Conservation (phyloP, 2,329 filamentous ascomycete genomes). For the Chrysosporium keratinophilum region DNA sequence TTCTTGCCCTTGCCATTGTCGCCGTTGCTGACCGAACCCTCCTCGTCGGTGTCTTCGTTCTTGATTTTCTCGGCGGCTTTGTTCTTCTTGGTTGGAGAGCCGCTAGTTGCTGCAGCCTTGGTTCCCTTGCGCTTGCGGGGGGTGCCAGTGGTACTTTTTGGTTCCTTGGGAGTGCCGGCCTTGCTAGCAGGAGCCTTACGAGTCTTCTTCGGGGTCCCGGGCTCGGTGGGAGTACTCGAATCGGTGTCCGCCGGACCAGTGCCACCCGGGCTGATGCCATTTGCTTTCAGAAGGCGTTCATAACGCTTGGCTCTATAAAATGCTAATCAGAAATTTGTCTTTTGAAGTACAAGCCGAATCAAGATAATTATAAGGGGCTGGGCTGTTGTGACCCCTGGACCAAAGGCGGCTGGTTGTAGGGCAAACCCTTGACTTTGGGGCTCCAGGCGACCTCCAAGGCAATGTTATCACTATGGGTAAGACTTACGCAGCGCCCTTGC, state of each 20-base stretch:
- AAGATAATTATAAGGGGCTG: background rate
- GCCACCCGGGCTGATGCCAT: slow-evolving; percentile 37
- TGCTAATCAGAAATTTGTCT: background rate
- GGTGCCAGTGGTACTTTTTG: slow-evolving; percentile 1
- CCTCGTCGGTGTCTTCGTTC: slow-evolving; percentile 6
- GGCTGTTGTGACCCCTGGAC: background rate
- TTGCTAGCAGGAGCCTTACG: slow-evolving; percentile 22
- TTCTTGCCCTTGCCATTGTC: background rate
- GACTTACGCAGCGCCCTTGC: slow-evolving; percentile 60
- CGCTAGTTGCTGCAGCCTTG: slow-evolving; percentile 1
- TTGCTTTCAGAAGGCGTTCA: slow-evolving; percentile 53
- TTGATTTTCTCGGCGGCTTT: slow-evolving; percentile 14
- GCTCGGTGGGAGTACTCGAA: slow-evolving; percentile 17
- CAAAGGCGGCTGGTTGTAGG: too few species aligned
- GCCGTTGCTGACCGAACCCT: background rate
- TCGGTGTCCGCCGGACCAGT: slow-evolving; percentile 3
- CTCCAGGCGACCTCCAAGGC: too few species aligned
- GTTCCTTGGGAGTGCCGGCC: slow-evolving; percentile 16
- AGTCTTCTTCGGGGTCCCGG: slow-evolving; percentile 18
- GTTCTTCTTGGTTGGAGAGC: slow-evolving; percentile 15
- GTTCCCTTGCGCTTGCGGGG: slow-evolving; percentile 16
- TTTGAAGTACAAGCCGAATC: too few species aligned
- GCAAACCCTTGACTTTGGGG: too few species aligned
- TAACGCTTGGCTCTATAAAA: slow-evolving; percentile 53
- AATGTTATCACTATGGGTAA: background rate